Conservation (phyloP, 495 filamentous ascomycete genomes). For the Penicillium salamii region DNA sequence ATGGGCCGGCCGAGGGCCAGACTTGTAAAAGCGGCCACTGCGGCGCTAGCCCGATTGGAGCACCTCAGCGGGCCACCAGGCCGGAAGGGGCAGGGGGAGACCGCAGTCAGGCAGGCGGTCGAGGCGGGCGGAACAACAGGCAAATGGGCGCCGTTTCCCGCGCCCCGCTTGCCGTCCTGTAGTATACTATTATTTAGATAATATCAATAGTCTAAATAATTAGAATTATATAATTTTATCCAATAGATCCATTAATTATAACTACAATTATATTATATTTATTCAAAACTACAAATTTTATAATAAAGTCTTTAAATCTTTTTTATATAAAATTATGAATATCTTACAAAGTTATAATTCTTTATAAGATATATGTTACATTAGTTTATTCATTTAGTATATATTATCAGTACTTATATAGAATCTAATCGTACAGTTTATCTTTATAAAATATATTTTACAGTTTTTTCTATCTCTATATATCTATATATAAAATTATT, state of each 20-base stretch:
- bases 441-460: slow-evolving; percentile 7
- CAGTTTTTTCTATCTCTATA: slow-evolving; percentile 5
- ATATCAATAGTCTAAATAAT: slow-evolving; percentile 1
- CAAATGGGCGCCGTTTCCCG: slow-evolving; percentile 2
- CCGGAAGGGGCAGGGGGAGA: not conserved
- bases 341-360: slow-evolving; percentile 10
- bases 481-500: not conserved
- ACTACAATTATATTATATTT: slow-evolving; percentile 9
- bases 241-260: not conserved
- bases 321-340: slow-evolving; percentile 7
- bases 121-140: slow-evolving; percentile 4
- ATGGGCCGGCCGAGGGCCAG: slow-evolving; percentile 1
- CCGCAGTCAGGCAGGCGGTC: slow-evolving; percentile 5
- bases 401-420: slow-evolving; percentile 12
- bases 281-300: slow-evolving; percentile 3
- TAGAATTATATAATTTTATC: slow-evolving; percentile 1
- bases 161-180: slow-evolving; percentile 4
- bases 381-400: slow-evolving; percentile 1
- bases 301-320: slow-evolving; percentile 21
- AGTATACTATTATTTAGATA: not conserved
- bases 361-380: not conserved
- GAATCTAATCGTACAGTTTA: not conserved
- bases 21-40: slow-evolving; percentile 1
- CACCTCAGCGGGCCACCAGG: slow-evolving; percentile 2
- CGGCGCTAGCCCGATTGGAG: slow-evolving; percentile 4